phyloP scores from a whole-genome alignment of 495 filamentous ascomycete genomes.

The Penicillium fimorum region DNA sequence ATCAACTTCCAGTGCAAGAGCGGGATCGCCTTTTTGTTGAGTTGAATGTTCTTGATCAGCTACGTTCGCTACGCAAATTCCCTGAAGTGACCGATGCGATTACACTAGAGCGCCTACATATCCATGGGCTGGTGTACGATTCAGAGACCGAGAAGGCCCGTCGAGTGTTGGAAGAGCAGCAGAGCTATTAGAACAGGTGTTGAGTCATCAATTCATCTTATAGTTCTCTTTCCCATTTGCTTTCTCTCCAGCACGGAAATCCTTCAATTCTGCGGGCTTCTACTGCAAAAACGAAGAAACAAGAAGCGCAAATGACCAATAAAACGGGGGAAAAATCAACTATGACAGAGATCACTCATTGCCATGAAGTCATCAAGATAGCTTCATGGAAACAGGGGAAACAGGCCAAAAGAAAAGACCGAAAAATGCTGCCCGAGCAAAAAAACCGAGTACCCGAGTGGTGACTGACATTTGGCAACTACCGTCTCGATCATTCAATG shows the following conservation, averaged over 20 bases:
- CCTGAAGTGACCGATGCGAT: conserved; percentile 19
- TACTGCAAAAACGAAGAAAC: background rate
- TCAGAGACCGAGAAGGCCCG: conserved; percentile 8
- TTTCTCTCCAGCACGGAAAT: background rate
- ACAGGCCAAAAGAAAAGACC: background rate
- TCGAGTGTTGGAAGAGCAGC: conserved; percentile 3
- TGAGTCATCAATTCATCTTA: background rate
- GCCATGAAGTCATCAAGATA: background rate
- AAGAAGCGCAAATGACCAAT: background rate
- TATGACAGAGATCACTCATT: background rate
- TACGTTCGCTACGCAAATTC: conserved; percentile 16
- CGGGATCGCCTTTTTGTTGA: conserved; percentile 24
- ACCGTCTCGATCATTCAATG: background rate
- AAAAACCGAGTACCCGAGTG: background rate
- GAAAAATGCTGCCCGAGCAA: background rate
- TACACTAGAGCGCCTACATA: conserved; percentile 11
- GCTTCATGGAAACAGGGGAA: background rate
- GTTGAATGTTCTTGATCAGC: conserved; percentile 27
- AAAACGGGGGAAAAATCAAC: background rate
- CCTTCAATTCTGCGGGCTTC: background rate
- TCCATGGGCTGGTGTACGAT: conserved; percentile 29
- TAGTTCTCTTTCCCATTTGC: background rate
- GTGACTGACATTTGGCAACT: background rate
- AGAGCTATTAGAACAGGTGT: background rate
- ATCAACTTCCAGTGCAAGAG: conserved; percentile 13